A percentile compares a stretch with the other conserved stretches of the same genome.
Evolutionary conservation across 495 filamentous ascomycete species (phyloP).

Genomic region (Podospora didyma): DNA sequence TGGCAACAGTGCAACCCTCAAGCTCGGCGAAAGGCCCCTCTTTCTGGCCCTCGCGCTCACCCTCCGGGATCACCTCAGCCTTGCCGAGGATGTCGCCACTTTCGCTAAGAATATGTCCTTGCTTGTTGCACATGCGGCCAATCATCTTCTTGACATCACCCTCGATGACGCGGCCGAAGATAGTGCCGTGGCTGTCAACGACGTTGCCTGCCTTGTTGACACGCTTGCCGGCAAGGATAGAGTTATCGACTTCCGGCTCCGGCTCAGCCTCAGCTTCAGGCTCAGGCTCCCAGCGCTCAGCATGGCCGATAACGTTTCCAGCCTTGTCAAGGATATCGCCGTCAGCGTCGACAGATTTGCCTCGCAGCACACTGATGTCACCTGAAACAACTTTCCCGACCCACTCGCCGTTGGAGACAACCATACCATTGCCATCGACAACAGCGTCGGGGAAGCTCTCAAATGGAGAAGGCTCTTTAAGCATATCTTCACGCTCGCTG

Average conservation of each 20-base stretch:
- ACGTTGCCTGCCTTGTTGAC: conserved; percentile 86
- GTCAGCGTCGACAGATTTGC: conserved; percentile 75
- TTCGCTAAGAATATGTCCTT: conserved; percentile 79
- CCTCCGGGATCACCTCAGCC: conserved; percentile 74
- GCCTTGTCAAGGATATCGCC: conserved; percentile 78
- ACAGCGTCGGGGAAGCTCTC: conserved; percentile 67
- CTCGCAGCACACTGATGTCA: conserved; percentile 67
- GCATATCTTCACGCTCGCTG: conserved; percentile 60
- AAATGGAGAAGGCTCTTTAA: conserved; percentile 65
- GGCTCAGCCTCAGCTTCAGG: conserved; percentile 51
- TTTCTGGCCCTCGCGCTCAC: conserved; percentile 59
- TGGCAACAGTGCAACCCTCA: conserved; percentile 64
- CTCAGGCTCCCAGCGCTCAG: conserved; percentile 71
- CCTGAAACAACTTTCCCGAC: conserved; percentile 75
- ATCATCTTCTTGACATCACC: conserved; percentile 67
- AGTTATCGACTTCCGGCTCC: conserved; percentile 55
- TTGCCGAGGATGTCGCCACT: conserved; percentile 72
- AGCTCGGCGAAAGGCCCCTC: conserved; percentile 81
- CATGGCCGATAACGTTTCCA: conserved; percentile 75
- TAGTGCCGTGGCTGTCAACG: conserved; percentile 68
- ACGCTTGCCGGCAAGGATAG: conserved; percentile 70
- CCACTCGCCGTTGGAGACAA: conserved; percentile 64
- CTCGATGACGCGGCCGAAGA: conserved; percentile 71
- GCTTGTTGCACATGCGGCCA: conserved; percentile 76
- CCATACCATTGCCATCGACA: conserved; percentile 65